phyloP scores from a whole-genome alignment of 345 rosid species.

The Turnera subulata region DNA sequence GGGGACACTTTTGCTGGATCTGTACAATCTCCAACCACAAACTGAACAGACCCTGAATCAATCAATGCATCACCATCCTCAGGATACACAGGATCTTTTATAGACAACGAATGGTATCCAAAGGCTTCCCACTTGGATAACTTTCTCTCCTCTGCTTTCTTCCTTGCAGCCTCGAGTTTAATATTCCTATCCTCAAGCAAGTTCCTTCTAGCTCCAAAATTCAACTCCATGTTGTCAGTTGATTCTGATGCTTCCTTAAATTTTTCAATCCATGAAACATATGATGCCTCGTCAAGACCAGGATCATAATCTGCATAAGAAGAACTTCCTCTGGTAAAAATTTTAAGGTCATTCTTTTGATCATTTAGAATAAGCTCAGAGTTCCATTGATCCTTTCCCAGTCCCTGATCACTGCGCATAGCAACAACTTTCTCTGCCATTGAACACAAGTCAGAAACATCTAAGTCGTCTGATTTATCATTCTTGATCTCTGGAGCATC shows the following conservation, averaged over 20 bases:
- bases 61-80: slow-evolving; percentile 37
- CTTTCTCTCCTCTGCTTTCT: slow-evolving; percentile 72
- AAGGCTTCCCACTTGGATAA: slow-evolving; percentile 62
- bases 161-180: slow-evolving; percentile 58
- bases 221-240: slow-evolving; percentile 28
- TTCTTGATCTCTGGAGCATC: slow-evolving; percentile 42
- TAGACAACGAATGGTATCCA: slow-evolving; percentile 66
- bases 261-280: slow-evolving; percentile 79
- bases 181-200: slow-evolving; percentile 38
- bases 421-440: slow-evolving; percentile 64
- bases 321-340: slow-evolving; percentile 22
- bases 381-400: slow-evolving; percentile 41
- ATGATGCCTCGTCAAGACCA: slow-evolving; percentile 79
- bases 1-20: slow-evolving; percentile 54
- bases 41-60: slow-evolving; percentile 59
- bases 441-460: slow-evolving; percentile 49
- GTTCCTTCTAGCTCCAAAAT: slow-evolving; percentile 41
- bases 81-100: slow-evolving; percentile 48
- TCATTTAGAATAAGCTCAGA: slow-evolving; percentile 46
- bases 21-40: slow-evolving; percentile 83
- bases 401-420: slow-evolving; percentile 38
- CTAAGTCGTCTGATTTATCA: slow-evolving; percentile 42
- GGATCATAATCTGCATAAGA: slow-evolving; percentile 35
- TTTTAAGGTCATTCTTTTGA: slow-evolving; percentile 19
- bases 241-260: slow-evolving; percentile 51